Percentiles rank a stretch among this genome's conserved stretches.
phyloP scores from a whole-genome alignment of 345 rosid species.

The Lepidium sativum region DNA sequence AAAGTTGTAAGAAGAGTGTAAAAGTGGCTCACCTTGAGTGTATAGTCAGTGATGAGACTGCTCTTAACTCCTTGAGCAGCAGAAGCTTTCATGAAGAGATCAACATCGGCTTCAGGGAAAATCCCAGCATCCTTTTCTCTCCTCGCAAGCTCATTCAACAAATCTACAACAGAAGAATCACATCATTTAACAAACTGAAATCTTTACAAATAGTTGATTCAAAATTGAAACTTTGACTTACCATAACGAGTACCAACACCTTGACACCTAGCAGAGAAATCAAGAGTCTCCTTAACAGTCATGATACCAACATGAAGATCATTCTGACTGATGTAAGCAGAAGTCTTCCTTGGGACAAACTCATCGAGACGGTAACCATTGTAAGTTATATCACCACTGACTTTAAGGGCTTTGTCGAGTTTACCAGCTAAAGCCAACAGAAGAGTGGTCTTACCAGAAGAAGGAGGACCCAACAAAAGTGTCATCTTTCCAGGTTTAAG shows the following conservation, averaged over 20 bases:
- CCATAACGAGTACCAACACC: constrained; percentile 51
- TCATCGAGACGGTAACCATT: constrained; percentile 47
- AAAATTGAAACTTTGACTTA: neutral
- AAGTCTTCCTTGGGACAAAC: constrained; percentile 33
- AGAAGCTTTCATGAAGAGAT: constrained; percentile 86
- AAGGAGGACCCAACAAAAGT: constrained; percentile 77
- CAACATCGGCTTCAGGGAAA: constrained; percentile 75
- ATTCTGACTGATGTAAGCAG: constrained; percentile 57
- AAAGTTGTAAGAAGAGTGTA: neutral
- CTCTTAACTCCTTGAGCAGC: constrained; percentile 67
- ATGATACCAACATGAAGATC: constrained; percentile 73
- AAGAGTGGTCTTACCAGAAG: constrained; percentile 86
- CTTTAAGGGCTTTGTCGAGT: constrained; percentile 17
- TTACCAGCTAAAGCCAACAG: constrained; percentile 74
- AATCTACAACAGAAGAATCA: constrained; percentile 28
- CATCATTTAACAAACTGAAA: neutral
- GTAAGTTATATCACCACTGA: constrained; percentile 38
- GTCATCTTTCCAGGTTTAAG: constrained; percentile 83
- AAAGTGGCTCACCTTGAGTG: constrained; percentile 52
- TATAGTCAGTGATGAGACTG: constrained; percentile 77
- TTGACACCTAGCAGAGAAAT: constrained; percentile 78
- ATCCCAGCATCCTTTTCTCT: constrained; percentile 77
- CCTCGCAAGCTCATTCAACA: constrained; percentile 61
- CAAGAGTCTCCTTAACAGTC: constrained; percentile 87
- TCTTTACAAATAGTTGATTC: neutral